Evolutionary conservation across 2,329 filamentous ascomycete species (phyloP), one percentile per base, ranked within the genome.

Genomic region (Rhinocladiella mackenziei): DNA sequence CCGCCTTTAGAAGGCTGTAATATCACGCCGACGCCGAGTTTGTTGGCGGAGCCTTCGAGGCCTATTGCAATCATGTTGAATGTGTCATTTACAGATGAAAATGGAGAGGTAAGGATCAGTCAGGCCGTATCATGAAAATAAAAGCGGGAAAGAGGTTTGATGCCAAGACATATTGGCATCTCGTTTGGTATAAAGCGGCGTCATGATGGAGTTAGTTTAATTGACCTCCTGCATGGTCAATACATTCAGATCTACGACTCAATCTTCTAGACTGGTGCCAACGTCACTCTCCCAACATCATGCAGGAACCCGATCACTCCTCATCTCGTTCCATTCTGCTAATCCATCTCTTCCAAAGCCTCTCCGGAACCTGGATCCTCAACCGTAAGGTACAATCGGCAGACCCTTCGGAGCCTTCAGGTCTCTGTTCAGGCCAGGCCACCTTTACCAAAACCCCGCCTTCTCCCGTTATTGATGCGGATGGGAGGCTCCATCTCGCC

Each of bases 41-140:
- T 98, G 75, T 98, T 98, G 68, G 92, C 92, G 45, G 88, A 95
- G 65, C 92, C 91, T 73, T 98, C 92, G 63, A 87, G 76, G 15
- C 83, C 83, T 58, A 86, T 75, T 20, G 81, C 77, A 56, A 86
- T 83, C 73, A 81, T 37, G 36, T 18, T 19, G 23, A 33, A 14
- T 20, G 25, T 41, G n/a, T n/a, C n/a, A n/a, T n/a, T n/a, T n/a
- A n/a, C n/a, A n/a, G n/a, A n/a, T n/a, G n/a, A n/a, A n/a, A n/a
- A n/a, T n/a, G n/a, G n/a, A n/a, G n/a, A n/a, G n/a, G n/a, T n/a
- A n/a, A n/a, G n/a, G n/a, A n/a, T n/a, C n/a, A n/a, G n/a, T n/a
- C n/a, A n/a, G n/a, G n/a, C n/a, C n/a, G n/a, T n/a, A n/a, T n/a
- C n/a, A n/a, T n/a, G n/a, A n/a, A n/a, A n/a, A n/a, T n/a, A n/a